Conservation (phyloP, 305 asterid species). For the Fraxinus sp. region DNA sequence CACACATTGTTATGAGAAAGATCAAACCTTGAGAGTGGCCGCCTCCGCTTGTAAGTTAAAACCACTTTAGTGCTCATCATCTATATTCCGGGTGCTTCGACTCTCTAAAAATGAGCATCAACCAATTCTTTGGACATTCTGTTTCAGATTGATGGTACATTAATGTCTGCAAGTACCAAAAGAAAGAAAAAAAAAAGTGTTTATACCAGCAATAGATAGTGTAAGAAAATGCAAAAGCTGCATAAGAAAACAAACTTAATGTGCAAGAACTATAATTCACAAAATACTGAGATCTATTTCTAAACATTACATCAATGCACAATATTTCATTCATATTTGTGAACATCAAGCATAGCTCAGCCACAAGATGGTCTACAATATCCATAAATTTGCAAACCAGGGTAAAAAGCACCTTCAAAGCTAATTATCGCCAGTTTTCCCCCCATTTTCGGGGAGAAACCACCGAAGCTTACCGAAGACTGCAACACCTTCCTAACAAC, state of each 20-base stretch:
- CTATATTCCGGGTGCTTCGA: conserved; percentile 6
- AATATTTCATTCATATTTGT: neutral
- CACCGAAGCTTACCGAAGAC: neutral
- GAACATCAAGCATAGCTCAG: neutral
- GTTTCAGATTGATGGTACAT: conserved; percentile 17
- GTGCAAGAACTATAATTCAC: neutral
- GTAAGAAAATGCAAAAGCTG: neutral
- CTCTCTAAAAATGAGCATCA: neutral
- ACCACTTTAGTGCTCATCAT: conserved; percentile 54
- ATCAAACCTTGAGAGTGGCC: conserved; percentile 38
- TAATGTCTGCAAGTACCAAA: conserved; percentile 11
- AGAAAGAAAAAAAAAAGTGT: neutral
- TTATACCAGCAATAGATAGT: neutral
- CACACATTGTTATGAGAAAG: conserved; percentile 27
- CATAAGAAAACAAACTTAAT: neutral
- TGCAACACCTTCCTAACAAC: neutral
- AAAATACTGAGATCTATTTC: neutral
- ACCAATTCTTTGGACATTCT: neutral
- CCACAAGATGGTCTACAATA: conserved; percentile 1
- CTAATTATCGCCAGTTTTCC: neutral
- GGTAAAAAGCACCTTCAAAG: conserved; percentile 8
- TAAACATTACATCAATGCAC: neutral
- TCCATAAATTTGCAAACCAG: neutral
- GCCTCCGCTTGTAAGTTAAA: conserved; percentile 70
- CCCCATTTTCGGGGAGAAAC: neutral